Evolutionary conservation across 345 rosid genomes (phyloP).

Genomic region (Erucastrum elatum): DNA sequence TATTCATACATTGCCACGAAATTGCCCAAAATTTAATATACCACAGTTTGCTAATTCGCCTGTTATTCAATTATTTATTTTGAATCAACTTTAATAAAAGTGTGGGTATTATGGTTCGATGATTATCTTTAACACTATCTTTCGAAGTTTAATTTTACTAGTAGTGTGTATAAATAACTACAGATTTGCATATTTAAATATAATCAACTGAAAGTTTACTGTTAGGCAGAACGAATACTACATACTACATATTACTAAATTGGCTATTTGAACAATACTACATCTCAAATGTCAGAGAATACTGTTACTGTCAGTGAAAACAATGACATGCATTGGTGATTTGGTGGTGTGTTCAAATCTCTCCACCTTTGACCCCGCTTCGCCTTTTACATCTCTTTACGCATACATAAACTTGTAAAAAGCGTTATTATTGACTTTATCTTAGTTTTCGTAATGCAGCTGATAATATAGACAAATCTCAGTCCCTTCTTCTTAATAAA

Average conservation of each 20-base stretch:
- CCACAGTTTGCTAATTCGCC: no score
- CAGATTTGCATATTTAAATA: no score
- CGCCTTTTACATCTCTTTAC: background rate
- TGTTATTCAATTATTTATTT: no score
- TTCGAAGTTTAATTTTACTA: no score
- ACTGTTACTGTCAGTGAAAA: background rate
- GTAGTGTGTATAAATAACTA: no score
- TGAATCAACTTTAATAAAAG: no score
- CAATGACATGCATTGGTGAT: background rate
- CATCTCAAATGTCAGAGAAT: background rate
- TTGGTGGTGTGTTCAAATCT: background rate
- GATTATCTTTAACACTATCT: no score
- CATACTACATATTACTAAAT: no score
- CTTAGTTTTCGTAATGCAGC: background rate
- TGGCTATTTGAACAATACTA: background rate
- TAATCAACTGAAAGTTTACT: background rate
- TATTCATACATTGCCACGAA: no score
- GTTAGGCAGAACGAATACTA: background rate
- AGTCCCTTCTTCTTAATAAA: background rate
- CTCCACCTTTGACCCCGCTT: background rate
- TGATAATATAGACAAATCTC: background rate
- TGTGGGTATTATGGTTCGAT: no score
- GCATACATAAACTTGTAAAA: background rate
- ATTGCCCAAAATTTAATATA: no score
- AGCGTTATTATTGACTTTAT: background rate